Evolutionary conservation across 2,329 filamentous ascomycete genomes (phyloP).

Genomic region (Zymoseptoria ardabiliae): DNA sequence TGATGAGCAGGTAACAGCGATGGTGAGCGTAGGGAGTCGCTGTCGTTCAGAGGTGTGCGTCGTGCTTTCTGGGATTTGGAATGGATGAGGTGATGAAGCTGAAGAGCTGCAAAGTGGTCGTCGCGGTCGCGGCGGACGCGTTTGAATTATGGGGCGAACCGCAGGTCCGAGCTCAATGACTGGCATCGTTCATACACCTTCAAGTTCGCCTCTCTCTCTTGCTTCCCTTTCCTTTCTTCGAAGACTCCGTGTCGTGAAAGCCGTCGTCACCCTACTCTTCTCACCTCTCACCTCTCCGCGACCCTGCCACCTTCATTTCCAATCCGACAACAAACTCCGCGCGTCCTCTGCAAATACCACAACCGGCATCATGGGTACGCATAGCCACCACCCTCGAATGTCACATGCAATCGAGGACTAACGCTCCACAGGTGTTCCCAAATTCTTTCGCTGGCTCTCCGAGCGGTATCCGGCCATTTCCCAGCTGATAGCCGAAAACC

Average conservation of each 20-base stretch:
- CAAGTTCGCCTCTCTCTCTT: constrained; percentile 1
- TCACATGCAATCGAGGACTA: constrained; percentile 12
- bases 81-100: background rate
- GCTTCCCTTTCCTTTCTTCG: constrained; percentile 22
- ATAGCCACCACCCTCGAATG: background rate
- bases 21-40: background rate
- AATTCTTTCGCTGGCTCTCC: constrained; percentile 98
- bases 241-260: constrained; percentile 33
- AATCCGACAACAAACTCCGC: background rate
- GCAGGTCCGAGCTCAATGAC: background rate
- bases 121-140: background rate
- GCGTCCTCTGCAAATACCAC: constrained; percentile 24
- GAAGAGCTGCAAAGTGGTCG: background rate
- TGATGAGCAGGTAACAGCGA: background rate
- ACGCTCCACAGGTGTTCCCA: constrained; percentile 63
- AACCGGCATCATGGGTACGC: constrained; percentile 29
- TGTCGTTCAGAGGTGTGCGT: background rate
- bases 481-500: constrained; percentile 95
- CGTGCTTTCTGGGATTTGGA: background rate
- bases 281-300: constrained; percentile 5
- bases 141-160: background rate
- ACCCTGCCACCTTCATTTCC: constrained; percentile 1
- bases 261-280: constrained; percentile 19
- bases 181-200: background rate
- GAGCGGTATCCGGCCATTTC: constrained; percentile 98